Conservation (phyloP, 352 stramenopile species). For the Saprolegnia diclina region DNA sequence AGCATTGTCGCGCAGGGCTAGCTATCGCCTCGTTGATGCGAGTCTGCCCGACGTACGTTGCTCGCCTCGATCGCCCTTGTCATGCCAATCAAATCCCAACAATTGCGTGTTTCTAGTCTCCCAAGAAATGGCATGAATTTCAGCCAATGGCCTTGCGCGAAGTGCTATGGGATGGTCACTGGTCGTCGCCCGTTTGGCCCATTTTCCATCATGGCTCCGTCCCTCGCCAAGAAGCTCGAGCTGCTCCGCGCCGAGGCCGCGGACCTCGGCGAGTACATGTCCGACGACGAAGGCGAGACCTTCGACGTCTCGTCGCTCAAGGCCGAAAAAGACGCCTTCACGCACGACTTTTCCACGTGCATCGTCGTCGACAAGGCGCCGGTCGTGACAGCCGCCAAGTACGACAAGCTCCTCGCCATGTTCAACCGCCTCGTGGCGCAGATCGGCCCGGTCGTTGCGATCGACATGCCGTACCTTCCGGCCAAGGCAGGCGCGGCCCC, state of each 20-base stretch:
- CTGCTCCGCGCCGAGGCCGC: slow-evolving; percentile 61
- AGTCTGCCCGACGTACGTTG: no score
- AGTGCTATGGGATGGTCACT: no score
- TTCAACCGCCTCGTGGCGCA: slow-evolving; percentile 85
- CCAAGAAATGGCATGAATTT: no score
- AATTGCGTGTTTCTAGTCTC: no score
- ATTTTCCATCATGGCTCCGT: slow-evolving; percentile 38
- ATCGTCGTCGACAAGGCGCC: slow-evolving; percentile 77
- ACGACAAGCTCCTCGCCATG: slow-evolving; percentile 76
- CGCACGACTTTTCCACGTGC: slow-evolving; percentile 72
- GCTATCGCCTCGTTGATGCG: no score
- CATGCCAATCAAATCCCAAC: no score
- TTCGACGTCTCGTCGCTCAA: slow-evolving; percentile 46
- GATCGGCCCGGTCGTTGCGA: slow-evolving; percentile 64
- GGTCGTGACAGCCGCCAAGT: slow-evolving; percentile 66
- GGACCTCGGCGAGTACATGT: slow-evolving; percentile 75
- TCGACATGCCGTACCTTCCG: slow-evolving; percentile 67
- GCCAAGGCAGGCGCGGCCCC: slow-evolving; percentile 34
- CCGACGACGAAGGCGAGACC: slow-evolving; percentile 71
- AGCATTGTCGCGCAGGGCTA: no score
- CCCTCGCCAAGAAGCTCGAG: slow-evolving; percentile 77
- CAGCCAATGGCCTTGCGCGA: no score
- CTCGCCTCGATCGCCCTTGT: no score
- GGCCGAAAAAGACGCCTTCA: slow-evolving; percentile 70
- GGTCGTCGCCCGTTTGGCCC: no score